phyloP scores from a whole-genome alignment of 306 rosid species.

The Acacia acuminata region DNA sequence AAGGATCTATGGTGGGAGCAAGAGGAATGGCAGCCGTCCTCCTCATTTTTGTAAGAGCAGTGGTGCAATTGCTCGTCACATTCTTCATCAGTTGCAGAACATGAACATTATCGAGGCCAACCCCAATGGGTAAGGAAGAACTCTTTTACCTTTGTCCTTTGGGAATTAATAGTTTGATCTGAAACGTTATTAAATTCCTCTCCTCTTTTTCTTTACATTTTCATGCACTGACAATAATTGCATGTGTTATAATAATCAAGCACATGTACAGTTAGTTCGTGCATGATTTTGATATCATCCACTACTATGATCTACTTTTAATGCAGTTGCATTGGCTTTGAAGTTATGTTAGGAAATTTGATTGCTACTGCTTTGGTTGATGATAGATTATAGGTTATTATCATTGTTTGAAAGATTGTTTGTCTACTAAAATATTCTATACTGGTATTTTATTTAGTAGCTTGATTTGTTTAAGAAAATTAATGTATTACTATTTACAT shows the following conservation, averaged over 20 bases:
- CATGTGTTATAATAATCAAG: background rate
- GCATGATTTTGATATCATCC: background rate
- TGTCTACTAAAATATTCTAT: background rate
- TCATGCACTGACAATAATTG: background rate
- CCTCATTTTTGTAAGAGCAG: slow-evolving; percentile 53
- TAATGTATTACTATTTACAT: background rate
- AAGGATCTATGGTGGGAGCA: slow-evolving; percentile 52
- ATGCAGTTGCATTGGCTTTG: background rate
- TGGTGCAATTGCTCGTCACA: slow-evolving; percentile 45
- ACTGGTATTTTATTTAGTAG: background rate
- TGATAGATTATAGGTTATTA: background rate
- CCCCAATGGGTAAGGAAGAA: slow-evolving; percentile 42
- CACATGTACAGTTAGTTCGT: background rate
- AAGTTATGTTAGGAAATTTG: background rate
- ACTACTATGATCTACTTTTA: background rate
- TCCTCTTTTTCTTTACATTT: background rate
- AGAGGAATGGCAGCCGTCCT: slow-evolving; percentile 50
- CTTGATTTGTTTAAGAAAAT: background rate
- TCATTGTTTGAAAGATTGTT: background rate
- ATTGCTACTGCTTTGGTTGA: background rate
- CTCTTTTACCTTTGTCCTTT: background rate
- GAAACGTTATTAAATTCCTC: background rate
- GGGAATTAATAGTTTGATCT: background rate
- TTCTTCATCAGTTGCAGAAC: slow-evolving; percentile 44
- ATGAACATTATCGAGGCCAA: slow-evolving; percentile 35